Evolutionary conservation across 345 rosid genomes (phyloP).

Genomic region (Bruguiera gymnorhiza): DNA sequence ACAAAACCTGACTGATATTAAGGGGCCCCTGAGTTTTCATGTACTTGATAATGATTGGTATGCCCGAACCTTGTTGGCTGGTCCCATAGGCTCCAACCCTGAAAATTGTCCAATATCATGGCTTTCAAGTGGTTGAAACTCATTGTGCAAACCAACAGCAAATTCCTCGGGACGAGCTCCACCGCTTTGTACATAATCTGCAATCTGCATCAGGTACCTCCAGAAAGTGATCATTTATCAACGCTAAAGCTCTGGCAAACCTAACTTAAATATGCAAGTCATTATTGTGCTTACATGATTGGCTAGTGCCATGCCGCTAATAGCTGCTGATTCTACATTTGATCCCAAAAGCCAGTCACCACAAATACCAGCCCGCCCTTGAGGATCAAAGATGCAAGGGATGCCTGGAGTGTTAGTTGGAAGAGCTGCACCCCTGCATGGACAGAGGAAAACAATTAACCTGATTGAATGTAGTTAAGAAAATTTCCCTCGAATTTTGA

Average conservation of each 20-base stretch:
- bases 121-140: slow-evolving; percentile 47
- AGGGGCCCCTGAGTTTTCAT: no score
- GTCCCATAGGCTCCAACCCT: slow-evolving; percentile 34
- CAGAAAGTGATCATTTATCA: not conserved
- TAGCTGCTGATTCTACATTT: slow-evolving; percentile 78
- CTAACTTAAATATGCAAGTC: not conserved
- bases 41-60: slow-evolving; percentile 26
- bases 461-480: not conserved
- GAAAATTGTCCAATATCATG: slow-evolving; percentile 84
- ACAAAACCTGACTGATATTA: no score
- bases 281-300: slow-evolving; percentile 43
- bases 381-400: slow-evolving; percentile 81
- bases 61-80: slow-evolving; percentile 24
- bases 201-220: slow-evolving; percentile 45
- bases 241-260: not conserved
- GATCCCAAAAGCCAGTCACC: slow-evolving; percentile 96
- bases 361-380: slow-evolving; percentile 87
- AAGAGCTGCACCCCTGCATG: slow-evolving; percentile 87
- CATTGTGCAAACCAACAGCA: slow-evolving; percentile 59
- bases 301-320: slow-evolving; percentile 79
- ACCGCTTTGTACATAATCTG: slow-evolving; percentile 51
- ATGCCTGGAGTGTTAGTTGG: slow-evolving; percentile 68
- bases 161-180: slow-evolving; percentile 56
- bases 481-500: no score
- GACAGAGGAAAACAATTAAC: not conserved